phyloP scores from a whole-genome alignment of 2,329 filamentous ascomycete genomes.

The Botryotinia convoluta region DNA sequence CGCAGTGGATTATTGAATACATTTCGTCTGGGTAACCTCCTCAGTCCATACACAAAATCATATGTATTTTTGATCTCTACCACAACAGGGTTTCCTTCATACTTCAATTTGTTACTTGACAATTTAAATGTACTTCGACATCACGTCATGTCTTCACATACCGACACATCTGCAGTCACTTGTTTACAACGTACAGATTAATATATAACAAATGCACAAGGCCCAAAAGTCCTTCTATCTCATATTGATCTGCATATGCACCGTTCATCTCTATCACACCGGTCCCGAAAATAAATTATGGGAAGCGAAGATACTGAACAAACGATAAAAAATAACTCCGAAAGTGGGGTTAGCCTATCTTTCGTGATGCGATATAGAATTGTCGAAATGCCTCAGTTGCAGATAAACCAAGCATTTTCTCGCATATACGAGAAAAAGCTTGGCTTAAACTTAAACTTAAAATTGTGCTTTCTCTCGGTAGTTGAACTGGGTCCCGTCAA shows the following conservation, averaged over 20 bases:
- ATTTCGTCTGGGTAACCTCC: neutral
- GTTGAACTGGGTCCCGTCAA: neutral
- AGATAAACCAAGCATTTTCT: neutral
- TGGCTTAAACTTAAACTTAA: neutral
- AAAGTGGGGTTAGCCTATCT: neutral
- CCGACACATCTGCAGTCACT: neutral
- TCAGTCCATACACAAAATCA: neutral
- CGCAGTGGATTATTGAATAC: neutral
- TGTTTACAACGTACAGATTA: neutral
- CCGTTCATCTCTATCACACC: neutral
- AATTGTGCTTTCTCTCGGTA: neutral
- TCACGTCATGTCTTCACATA: neutral
- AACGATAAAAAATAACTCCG: neutral
- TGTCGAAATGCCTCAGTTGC: neutral
- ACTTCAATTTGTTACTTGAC: neutral
- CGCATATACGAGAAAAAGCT: slow-evolving; percentile 5
- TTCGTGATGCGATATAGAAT: neutral
- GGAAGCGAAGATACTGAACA: neutral
- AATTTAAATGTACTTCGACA: neutral
- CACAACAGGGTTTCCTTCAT: neutral
- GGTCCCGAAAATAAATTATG: neutral
- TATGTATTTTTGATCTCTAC: neutral
- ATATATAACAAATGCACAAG: neutral
- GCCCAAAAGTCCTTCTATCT: neutral
- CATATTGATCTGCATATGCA: neutral